Percentiles rank a stretch among this genome's conserved stretches.
phyloP scores from a whole-genome alignment of 176 grass and related monocot genomes.

The Cenchrus fungigraminus region DNA sequence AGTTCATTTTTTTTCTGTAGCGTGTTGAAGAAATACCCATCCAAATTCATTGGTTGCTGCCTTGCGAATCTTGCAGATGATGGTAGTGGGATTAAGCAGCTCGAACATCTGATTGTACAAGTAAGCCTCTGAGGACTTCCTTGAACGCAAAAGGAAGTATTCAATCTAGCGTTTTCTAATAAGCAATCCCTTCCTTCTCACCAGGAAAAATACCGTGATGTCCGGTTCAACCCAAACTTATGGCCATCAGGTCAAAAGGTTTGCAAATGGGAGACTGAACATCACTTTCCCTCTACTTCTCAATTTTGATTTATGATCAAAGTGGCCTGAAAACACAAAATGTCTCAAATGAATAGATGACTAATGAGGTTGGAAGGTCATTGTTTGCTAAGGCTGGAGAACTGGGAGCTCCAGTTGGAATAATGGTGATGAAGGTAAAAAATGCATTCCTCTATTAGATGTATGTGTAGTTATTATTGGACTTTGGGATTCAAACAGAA shows the following conservation, averaged over 20 bases:
- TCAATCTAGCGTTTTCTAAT: constrained; percentile 2
- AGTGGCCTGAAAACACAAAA: constrained; percentile 29
- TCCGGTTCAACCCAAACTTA: constrained; percentile 87
- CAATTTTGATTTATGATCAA: constrained; percentile 5
- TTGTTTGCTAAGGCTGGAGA: constrained; percentile 87
- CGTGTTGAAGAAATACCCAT: constrained; percentile 83
- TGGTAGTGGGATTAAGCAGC: constrained; percentile 73
- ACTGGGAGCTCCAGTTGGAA: constrained; percentile 81
- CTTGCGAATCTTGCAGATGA: constrained; percentile 92
- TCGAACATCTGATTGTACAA: constrained; percentile 76
- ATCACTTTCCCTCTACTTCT: neutral
- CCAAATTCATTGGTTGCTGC: constrained; percentile 86
- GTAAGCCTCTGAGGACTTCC: constrained; percentile 41
- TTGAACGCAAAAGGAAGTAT: neutral
- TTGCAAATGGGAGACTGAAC: constrained; percentile 11
- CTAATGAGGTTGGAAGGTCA: constrained; percentile 81
- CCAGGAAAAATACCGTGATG: constrained; percentile 77
- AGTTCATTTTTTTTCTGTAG: constrained; percentile 42
- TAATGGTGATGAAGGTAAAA: constrained; percentile 83
- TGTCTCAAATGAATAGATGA: constrained; percentile 60
- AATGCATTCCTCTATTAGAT: constrained; percentile 8
- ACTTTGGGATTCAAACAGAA: neutral
- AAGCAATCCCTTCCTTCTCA: constrained; percentile 26
- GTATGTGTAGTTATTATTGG: neutral
- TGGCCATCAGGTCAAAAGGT: constrained; percentile 96